Percentiles rank a stretch among this genome's conserved stretches.
phyloP scores from a whole-genome alignment of 148 eudicot genomes.

The Linanthus parryae region DNA sequence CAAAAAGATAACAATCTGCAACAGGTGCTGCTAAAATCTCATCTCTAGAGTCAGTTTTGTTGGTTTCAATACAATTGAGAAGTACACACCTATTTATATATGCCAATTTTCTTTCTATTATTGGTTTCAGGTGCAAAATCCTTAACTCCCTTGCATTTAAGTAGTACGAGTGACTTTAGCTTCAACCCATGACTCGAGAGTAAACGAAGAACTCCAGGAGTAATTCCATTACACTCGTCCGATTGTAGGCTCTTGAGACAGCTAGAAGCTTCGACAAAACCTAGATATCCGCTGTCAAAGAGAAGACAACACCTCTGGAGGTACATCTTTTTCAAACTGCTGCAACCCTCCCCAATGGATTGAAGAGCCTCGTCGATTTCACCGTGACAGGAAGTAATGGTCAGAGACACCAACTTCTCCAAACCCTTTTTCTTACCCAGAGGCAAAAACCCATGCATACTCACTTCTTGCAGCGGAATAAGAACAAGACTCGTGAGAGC shows the following conservation, averaged over 20 bases:
- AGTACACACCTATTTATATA: no score
- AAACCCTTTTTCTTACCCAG: slow-evolving; percentile 82
- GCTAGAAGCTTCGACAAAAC: slow-evolving; percentile 44
- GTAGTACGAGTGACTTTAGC: slow-evolving; percentile 56
- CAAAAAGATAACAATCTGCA: no score
- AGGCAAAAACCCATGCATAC: slow-evolving; percentile 78
- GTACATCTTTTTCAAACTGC: slow-evolving; percentile 48
- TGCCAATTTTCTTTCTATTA: no score
- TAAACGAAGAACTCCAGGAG: slow-evolving; percentile 50
- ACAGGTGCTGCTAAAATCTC: no score
- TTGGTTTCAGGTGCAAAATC: slow-evolving; percentile 33
- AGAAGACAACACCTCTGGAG: slow-evolving; percentile 62
- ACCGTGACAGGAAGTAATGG: slow-evolving; percentile 62
- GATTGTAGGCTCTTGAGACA: slow-evolving; percentile 69
- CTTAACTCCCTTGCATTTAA: slow-evolving; percentile 72
- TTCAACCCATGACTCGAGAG: slow-evolving; percentile 46
- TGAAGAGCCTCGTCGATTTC: slow-evolving; percentile 59
- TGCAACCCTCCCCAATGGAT: slow-evolving; percentile 68
- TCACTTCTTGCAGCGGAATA: slow-evolving; percentile 48
- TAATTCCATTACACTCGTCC: slow-evolving; percentile 70
- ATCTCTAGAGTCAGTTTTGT: no score
- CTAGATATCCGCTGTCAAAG: slow-evolving; percentile 55
- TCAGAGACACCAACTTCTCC: slow-evolving; percentile 35
- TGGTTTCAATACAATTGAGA: no score
- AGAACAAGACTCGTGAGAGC: slow-evolving; percentile 52